These are phyloP conservation scores for Plenodomus biglobosus DNA, from an alignment of 2,329 filamentous ascomycete genomes.

Conservation along the genomic window DNA sequence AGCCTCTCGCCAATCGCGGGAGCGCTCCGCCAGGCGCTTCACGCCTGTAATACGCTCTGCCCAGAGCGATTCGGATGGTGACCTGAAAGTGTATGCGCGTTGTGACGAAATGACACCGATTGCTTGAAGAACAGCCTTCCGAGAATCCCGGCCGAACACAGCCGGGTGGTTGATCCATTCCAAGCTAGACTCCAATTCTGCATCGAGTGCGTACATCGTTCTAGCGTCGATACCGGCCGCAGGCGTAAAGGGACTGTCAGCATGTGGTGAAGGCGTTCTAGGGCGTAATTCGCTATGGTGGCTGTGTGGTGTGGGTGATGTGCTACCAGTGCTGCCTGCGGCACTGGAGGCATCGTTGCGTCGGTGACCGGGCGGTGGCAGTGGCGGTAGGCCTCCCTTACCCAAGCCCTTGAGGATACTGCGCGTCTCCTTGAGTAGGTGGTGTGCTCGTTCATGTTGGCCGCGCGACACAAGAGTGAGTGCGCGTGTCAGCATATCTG, in stretches of 20 bases:
- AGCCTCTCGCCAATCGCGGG: conserved; percentile 88
- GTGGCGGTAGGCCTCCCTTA: conserved; percentile 89
- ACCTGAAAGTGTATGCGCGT: conserved; percentile 89
- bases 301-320: conserved; percentile 44
- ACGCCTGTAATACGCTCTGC: conserved; percentile 79
- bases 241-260: conserved; percentile 56
- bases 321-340: conserved; percentile 41
- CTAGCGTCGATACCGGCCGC: conserved; percentile 76
- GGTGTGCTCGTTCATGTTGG: conserved; percentile 91
- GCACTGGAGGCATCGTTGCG: conserved; percentile 45
- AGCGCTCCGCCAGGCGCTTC: conserved; percentile 76
- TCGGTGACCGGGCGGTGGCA: conserved; percentile 63
- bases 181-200: conserved; percentile 83
- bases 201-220: conserved; percentile 83
- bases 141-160: conserved; percentile 88
- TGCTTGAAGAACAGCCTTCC: conserved; percentile 92
- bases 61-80: conserved; percentile 86
- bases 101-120: conserved; percentile 97
- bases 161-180: conserved; percentile 99
- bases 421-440: conserved; percentile 87
- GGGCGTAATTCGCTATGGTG: conserved; percentile 40
- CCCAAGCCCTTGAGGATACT: conserved; percentile 94
- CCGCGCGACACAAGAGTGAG: conserved; percentile 86
- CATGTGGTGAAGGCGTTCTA: conserved; percentile 43
- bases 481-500: conserved; percentile 93